Evolutionary conservation across 768 basidiomycete species (phyloP), one percentile per base, ranked within the genome.

Genomic region (Leccinum barrowsii): DNA sequence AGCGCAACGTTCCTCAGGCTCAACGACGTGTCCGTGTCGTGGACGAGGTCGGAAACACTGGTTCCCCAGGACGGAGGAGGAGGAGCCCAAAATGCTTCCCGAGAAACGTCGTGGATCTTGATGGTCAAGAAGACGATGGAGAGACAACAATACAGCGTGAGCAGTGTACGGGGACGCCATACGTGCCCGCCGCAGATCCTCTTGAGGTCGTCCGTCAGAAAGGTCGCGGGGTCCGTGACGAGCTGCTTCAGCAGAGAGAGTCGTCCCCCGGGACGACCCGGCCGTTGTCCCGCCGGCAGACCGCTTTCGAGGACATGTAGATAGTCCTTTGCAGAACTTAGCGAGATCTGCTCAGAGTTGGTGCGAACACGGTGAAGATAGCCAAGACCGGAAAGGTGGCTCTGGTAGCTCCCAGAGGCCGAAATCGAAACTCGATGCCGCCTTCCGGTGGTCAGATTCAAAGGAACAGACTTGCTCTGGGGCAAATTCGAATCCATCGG

Each of bases 401-500:
- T 78, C 55, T 80, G 79, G 58, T 80, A 74, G 59, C 77, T 80
- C 49, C 76, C 75, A 28, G 74, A 77, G 24, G 67, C 71, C 12
- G 70, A 68, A n/a, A 70, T 64, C 19, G 68, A 69, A 7, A 66
- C 60, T 40, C 51, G 62, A 53, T 65, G 57, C 19, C 62, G 58
- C 48, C 63, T 64, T 48, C 61, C 48, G 11, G 55, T 56, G 26
- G 49, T 46, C 26, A 70, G 51, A 21, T 63, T 65, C 7, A 59
- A 63, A 40, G 68, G 68, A 37, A 62, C 57, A n/a, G 67, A 70
- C 30, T 69, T 69, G 62, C 68, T 70, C 61, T 57, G 61, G 4
- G 69, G 50, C 28, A 70, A 57, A 49, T 2, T 54, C 17, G 58
- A 42, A 24, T 61, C 64, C 69, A 69, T 67, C 7, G 44, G 21